phyloP scores from a whole-genome alignment of 2,329 filamentous ascomycete genomes.

The Xylariaceae sp. region DNA sequence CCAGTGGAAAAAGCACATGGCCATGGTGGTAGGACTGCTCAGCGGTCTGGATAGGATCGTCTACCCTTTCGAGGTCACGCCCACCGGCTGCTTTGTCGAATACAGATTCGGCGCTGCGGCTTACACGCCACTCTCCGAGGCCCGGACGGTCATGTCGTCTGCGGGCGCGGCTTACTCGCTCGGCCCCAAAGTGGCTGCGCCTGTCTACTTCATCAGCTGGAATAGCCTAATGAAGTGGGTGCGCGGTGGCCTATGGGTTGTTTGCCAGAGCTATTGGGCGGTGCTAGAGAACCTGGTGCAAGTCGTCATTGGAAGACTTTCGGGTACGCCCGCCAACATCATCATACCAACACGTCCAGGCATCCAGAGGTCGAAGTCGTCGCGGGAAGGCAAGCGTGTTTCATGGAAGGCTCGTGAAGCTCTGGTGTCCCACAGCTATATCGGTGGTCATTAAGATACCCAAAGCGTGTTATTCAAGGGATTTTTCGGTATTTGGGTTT shows the following conservation, averaged over 20 bases:
- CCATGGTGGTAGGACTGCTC: constrained; percentile 1
- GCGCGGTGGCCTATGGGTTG: background rate
- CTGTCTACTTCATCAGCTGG: constrained; percentile 4
- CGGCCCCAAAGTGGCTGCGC: background rate
- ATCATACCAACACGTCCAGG: background rate
- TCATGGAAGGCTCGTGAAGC: constrained; percentile 1
- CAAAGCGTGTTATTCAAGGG: too few species aligned
- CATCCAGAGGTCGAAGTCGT: background rate
- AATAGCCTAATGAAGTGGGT: constrained; percentile 1
- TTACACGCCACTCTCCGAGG: background rate
- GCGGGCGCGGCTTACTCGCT: constrained; percentile 1
- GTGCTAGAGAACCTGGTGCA: background rate
- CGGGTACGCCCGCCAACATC: background rate
- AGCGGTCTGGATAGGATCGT: background rate
- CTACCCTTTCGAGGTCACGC: background rate
- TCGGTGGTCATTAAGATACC: constrained; percentile 1
- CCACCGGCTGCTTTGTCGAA: constrained; percentile 2
- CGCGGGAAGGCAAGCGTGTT: constrained; percentile 1
- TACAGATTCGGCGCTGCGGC: background rate
- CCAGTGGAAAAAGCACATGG: constrained; percentile 1
- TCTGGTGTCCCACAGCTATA: constrained; percentile 1
- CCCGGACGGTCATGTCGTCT: background rate
- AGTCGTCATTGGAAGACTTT: background rate
- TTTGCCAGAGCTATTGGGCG: constrained; percentile 2
- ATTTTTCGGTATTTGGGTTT: too few species aligned